Percentiles rank a stretch among this genome's conserved stretches.
Evolutionary conservation across 352 stramenopile genomes (phyloP).

Genomic region (Phytophthora parvispora): DNA sequence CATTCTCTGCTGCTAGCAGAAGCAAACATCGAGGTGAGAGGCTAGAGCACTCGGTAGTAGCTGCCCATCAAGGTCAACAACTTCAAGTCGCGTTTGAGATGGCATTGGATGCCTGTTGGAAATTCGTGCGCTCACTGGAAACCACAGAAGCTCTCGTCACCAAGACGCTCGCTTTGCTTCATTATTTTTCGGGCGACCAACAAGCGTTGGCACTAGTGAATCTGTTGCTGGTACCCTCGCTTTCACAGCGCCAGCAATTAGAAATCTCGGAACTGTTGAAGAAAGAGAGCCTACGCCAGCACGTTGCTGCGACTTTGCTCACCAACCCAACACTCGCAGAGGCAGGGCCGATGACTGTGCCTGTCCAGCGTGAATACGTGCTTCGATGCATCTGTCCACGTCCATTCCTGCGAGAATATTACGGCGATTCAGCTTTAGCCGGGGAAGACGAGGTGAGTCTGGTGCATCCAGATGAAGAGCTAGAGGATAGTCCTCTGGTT

Average conservation of each 20-base stretch:
- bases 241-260: slow-evolving; percentile 35
- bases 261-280: slow-evolving; percentile 56
- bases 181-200: slow-evolving; percentile 48
- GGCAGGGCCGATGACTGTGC: slow-evolving; percentile 20
- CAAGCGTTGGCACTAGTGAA: slow-evolving; percentile 50
- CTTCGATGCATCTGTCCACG: slow-evolving; percentile 78
- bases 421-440: slow-evolving; percentile 19
- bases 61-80: slow-evolving; percentile 50
- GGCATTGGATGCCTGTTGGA: slow-evolving; percentile 81
- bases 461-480: slow-evolving; percentile 26
- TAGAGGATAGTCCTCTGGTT: slow-evolving; percentile 72
- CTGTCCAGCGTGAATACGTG: slow-evolving; percentile 80
- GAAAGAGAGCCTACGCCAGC: slow-evolving; percentile 38
- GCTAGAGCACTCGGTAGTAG: slow-evolving; percentile 47
- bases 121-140: slow-evolving; percentile 64
- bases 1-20: slow-evolving; percentile 46
- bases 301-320: slow-evolving; percentile 53
- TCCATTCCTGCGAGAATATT: slow-evolving; percentile 71
- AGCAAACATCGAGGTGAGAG: slow-evolving; percentile 21
- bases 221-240: slow-evolving; percentile 32
- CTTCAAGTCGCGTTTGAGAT: slow-evolving; percentile 86
- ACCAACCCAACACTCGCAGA: slow-evolving; percentile 52
- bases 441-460: slow-evolving; percentile 26
- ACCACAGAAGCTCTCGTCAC: slow-evolving; percentile 61
- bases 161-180: slow-evolving; percentile 54